A percentile compares a stretch with the other conserved stretches of the same genome.
Evolutionary conservation across 2,329 filamentous ascomycete genomes (phyloP).

Genomic region (Diaporthe helianthi): DNA sequence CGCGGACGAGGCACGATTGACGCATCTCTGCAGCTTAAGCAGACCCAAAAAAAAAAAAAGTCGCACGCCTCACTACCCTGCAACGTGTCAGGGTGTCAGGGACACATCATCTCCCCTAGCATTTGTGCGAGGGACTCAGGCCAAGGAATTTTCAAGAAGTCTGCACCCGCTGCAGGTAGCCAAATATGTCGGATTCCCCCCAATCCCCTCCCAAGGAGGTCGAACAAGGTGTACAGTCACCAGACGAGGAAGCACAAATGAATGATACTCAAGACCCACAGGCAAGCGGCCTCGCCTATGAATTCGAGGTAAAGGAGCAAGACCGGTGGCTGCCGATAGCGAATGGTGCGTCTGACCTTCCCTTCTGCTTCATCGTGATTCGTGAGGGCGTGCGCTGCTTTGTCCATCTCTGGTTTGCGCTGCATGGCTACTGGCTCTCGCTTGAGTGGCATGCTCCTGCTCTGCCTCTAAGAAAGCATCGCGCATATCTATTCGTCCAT

Average conservation of each 20-base stretch:
- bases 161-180: conserved; percentile 71
- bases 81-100: conserved; percentile 62
- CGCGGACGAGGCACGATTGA: conserved; percentile 52
- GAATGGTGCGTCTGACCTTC: conserved; percentile 84
- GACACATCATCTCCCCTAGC: conserved; percentile 65
- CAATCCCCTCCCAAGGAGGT: conserved; percentile 93
- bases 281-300: conserved; percentile 77
- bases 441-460: conserved; percentile 57
- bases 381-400: conserved; percentile 42
- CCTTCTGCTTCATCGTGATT: conserved; percentile 46
- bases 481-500: conserved; percentile 53
- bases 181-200: conserved; percentile 89
- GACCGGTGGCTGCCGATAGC: conserved; percentile 99
- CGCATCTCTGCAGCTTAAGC: conserved; percentile 62
- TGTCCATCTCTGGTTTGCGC: conserved; percentile 40
- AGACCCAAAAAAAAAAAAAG: conserved; percentile 49
- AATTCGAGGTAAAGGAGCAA: conserved; percentile 99
- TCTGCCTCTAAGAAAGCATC: conserved; percentile 49
- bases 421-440: conserved; percentile 42
- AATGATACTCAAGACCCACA: conserved; percentile 84
- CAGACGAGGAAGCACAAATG: conserved; percentile 94
- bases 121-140: conserved; percentile 63
- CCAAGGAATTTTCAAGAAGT: conserved; percentile 66
- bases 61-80: conserved; percentile 62
- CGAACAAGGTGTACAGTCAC: conserved; percentile 91